Evolutionary conservation across 2,329 filamentous ascomycete species (phyloP).

Genomic region (Curvularia sp.): DNA sequence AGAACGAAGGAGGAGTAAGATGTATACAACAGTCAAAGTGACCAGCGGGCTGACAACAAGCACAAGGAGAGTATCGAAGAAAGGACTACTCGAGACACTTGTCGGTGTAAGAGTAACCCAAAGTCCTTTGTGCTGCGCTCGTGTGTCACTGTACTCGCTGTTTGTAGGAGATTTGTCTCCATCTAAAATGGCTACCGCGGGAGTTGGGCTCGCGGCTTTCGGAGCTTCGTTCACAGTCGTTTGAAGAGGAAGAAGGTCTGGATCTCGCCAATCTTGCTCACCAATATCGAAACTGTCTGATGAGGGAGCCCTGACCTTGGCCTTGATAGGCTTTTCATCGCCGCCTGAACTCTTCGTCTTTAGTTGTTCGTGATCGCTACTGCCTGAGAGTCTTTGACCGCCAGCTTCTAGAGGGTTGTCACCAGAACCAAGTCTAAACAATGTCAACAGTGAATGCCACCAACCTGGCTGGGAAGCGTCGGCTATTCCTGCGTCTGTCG

Average conservation of each 20-base stretch:
- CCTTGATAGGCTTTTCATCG: conserved; percentile 46
- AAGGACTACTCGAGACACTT: conserved; percentile 84
- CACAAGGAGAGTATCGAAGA: conserved; percentile 95
- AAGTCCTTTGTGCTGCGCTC: conserved; percentile 71
- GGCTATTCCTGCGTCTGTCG: background rate
- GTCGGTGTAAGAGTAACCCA: conserved; percentile 97
- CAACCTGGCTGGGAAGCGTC: conserved; percentile 45
- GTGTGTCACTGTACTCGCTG: conserved; percentile 15
- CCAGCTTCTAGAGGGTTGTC: conserved; percentile 50
- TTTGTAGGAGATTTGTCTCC: conserved; percentile 52
- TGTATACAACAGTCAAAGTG: conserved; percentile 91
- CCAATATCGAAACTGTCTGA: conserved; percentile 75
- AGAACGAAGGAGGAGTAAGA: conserved; percentile 83
- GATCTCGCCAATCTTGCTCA: conserved; percentile 87
- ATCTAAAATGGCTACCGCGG: conserved; percentile 53
- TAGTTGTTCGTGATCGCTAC: conserved; percentile 77
- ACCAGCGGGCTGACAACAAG: conserved; percentile 94
- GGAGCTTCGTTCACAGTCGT: conserved; percentile 31
- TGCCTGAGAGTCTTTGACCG: conserved; percentile 72
- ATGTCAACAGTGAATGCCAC: conserved; percentile 56
- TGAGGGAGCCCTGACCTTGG: conserved; percentile 25
- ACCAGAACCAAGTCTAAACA: conserved; percentile 51
- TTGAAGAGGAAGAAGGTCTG: conserved; percentile 67
- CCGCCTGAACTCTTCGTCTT: conserved; percentile 70
- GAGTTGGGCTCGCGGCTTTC: conserved; percentile 6